These are phyloP conservation scores for Globisporangium heterothallicum DNA, from an alignment of 352 stramenopile species.

Conservation along the genomic window DNA sequence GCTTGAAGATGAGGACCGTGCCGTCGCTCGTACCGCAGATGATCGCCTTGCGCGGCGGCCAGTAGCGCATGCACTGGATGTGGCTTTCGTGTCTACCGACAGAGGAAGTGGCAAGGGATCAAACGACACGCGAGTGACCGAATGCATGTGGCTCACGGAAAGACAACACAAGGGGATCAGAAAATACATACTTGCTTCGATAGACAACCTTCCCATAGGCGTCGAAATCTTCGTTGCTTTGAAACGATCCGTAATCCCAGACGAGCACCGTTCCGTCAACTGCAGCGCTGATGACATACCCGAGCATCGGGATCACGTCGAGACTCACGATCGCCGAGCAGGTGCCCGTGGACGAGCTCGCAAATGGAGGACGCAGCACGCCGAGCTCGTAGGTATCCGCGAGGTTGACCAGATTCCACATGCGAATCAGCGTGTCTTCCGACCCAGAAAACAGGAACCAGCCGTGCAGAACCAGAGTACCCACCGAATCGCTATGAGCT, in stretches of 20 bases:
- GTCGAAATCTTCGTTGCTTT: constrained; percentile 10
- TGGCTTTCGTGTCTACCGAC: constrained; percentile 12
- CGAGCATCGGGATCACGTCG: constrained; percentile 29
- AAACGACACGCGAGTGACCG: background rate
- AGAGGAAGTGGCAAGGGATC: background rate
- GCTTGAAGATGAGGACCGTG: constrained; percentile 11
- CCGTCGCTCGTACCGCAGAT: constrained; percentile 15
- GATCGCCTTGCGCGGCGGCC: constrained; percentile 5
- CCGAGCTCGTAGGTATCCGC: constrained; percentile 50
- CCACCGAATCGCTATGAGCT: constrained; percentile 45
- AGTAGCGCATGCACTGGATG: constrained; percentile 16
- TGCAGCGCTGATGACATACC: constrained; percentile 38
- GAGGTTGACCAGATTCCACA: constrained; percentile 61
- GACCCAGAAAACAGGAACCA: constrained; percentile 78
- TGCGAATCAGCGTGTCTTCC: constrained; percentile 49
- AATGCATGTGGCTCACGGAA: background rate
- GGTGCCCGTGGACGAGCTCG: constrained; percentile 28
- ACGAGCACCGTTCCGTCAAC: constrained; percentile 51
- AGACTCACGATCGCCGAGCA: constrained; percentile 47
- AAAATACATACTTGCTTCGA: constrained; percentile 10
- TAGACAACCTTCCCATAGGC: constrained; percentile 15
- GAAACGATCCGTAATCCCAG: constrained; percentile 21
- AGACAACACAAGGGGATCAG: background rate
- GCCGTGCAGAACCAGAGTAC: constrained; percentile 47
- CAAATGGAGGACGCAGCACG: constrained; percentile 30